Base-by-base conservation (phyloP, 2,329 filamentous ascomycete species). In the Fusarium acutatum region DNA sequence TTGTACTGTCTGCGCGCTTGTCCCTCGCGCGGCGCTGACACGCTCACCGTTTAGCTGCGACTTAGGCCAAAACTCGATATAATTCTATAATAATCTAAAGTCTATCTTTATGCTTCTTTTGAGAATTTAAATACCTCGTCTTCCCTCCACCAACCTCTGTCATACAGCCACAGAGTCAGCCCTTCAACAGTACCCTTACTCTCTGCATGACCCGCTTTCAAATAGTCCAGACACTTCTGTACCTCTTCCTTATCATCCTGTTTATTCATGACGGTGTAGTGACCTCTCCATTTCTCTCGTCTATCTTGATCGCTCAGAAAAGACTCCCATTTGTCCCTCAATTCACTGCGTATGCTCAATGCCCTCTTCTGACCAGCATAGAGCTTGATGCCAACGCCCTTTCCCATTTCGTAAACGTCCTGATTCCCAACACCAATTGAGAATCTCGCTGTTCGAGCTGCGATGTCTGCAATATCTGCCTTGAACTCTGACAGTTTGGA, bases 211-310 rank as follows among this genome's bases (percentile, higher is more conserved):
- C 54, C 46, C 17, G 63, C 46, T 32, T 52, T 58, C 4, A 74
- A 30, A 20, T 50, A 61, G 0, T 24, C 28, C 15, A 74, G 2
- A 20, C 72, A 74, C 30, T 62, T 54, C 1, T 24, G 26, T 17
- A 72, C 46, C 46, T 54, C 73, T 24, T 60, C 54, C n/a, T 64
- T 58, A n/a, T 74, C 50, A 44, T 67, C 50, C 40, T 74, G 68
- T 35, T 74, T 74, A 24, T 74, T 75, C 72, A 75, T 74, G 11
- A 74, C 15, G 0, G 72, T 74, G 18, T 74, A 74, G 8, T 74
- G 72, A 3, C 72, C 72, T n/a, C 46, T 52, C 72, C 72, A 74
- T 10, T 60, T 75, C 30, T 70, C 49, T 5, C 52, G 32, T 4
- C 30, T 53, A 11, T 74, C 68, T 15, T 74, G 72, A 2, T 65